Evolutionary conservation across 169 alveolate genomes (phyloP).

Genomic region (Eimeria acervulina): DNA sequence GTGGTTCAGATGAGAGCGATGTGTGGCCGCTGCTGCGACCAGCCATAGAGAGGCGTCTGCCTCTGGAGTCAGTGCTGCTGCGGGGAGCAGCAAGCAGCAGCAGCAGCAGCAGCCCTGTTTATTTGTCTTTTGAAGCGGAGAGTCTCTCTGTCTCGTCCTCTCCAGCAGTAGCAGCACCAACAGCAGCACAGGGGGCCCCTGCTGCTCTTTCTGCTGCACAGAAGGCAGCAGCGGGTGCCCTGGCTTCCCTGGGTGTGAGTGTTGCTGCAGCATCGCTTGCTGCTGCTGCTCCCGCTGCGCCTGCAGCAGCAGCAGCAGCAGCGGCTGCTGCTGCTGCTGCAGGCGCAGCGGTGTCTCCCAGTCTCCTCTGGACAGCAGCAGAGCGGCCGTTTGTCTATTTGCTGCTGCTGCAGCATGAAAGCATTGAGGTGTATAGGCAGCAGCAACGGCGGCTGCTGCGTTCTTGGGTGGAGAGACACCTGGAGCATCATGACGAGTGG

Average conservation of each 20-base stretch:
- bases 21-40: conserved; percentile 67
- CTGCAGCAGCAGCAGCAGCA: not conserved
- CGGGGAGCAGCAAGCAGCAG: too few relatives aligned
- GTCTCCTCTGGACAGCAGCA: conserved; percentile 42
- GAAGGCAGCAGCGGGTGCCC: conserved; percentile 41
- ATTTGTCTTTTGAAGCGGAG: not conserved
- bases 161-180: not conserved
- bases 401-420: conserved; percentile 77
- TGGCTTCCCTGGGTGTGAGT: conserved; percentile 33
- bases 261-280: conserved; percentile 40
- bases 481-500: conserved; percentile 80
- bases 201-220: conserved; percentile 56
- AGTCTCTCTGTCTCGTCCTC: not conserved
- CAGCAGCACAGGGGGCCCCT: conserved; percentile 17
- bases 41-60: conserved; percentile 66
- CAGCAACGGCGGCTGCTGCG: conserved; percentile 77
- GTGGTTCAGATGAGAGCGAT: conserved; percentile 64
- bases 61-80: conserved; percentile 35
- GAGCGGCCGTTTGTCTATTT: conserved; percentile 41
- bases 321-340: conserved; percentile 9
- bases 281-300: not conserved
- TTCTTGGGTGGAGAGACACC: conserved; percentile 64
- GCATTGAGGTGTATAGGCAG: conserved; percentile 71
- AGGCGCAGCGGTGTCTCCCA: not conserved
- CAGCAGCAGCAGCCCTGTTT: too few relatives aligned